A percentile compares a stretch with the other conserved stretches of the same genome.
phyloP scores from a whole-genome alignment of 257 asterid genomes.

The Thymus mandschuricus region DNA sequence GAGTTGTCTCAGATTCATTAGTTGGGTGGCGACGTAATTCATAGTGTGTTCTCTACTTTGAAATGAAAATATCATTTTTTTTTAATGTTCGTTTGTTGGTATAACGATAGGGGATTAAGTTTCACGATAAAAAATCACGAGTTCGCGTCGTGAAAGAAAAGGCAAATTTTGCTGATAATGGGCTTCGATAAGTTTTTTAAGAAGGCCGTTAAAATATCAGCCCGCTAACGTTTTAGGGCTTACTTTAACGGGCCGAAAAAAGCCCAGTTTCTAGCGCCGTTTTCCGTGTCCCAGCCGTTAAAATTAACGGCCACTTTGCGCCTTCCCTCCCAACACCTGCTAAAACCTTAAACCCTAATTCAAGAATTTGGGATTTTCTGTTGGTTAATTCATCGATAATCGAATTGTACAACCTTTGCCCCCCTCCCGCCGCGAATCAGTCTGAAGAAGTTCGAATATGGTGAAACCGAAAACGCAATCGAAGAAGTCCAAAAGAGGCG shows the following conservation, averaged over 20 bases:
- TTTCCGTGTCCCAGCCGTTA: conserved; percentile 23
- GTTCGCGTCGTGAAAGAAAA: too few relatives aligned
- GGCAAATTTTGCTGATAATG: too few relatives aligned
- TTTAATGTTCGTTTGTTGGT: too few relatives aligned
- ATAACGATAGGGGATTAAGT: too few relatives aligned
- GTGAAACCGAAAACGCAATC: conserved; percentile 68
- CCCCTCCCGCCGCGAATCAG: not conserved
- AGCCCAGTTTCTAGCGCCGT: not conserved
- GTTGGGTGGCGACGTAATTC: not conserved
- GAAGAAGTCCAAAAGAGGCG: conserved; percentile 69
- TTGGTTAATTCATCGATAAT: not conserved
- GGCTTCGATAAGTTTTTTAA: too few relatives aligned
- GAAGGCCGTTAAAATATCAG: too few relatives aligned
- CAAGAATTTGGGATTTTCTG: conserved; percentile 11
- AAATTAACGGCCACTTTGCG: conserved; percentile 31
- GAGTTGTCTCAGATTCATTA: conserved; percentile 6
- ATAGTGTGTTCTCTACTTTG: not conserved
- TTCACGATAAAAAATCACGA: too few relatives aligned
- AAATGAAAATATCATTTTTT: not conserved
- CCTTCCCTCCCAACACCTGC: not conserved
- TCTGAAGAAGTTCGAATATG: conserved; percentile 45
- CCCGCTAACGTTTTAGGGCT: not conserved
- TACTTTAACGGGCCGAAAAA: not conserved
- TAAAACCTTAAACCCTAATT: conserved; percentile 39
- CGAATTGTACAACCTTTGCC: not conserved